Base-by-base conservation (phyloP, 1,284 basidiomycete species). In the Apiotrichum mycotoxinovorans region DNA sequence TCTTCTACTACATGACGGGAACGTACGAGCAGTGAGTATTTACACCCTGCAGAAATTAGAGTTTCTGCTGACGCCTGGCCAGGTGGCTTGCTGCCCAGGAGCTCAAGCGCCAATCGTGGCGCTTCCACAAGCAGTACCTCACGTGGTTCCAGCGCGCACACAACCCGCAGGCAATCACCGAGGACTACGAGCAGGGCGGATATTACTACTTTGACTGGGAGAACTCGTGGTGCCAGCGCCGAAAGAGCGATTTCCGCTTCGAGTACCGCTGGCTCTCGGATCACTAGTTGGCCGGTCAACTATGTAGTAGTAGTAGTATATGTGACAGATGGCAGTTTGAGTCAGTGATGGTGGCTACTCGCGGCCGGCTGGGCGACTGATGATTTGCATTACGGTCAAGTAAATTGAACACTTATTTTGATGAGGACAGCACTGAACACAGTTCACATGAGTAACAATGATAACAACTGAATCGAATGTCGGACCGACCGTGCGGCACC, bases 141-240 rank as follows among this genome's bases (percentile, higher is more conserved):
- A 99, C 96, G 38, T 99, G 96, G 96, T 99, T 99, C 85, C 96
- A 98, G 78, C 85, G 96, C 52, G 92, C 97, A 71, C 94, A 91
- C 23, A 94, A 98, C 74, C 96, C 96, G n/a, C 92, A 96, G 74
- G 92, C 91, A 4, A 98, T 99, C 74, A 98, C 96, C 47, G 95
- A 98, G 70, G 96, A 98, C 77, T 99, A 98, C 75, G 96, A 99
- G 79, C 93, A 98, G 79, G 96, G 96, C 18, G 93, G 95, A 26
- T 95, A 94, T 74, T 89, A 93, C 53, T 94, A 95, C 82, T 95
- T 95, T 77, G 91, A 95, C 78, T 95, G 91, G 91, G 91, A 95
- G 76, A 90, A 90, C 58, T 90, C 89, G 61, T 98, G 95, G 96
- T 96, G 93, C 77, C 93, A 97, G 76, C 84, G 95, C 70, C 92